Percentiles rank a stretch among this genome's conserved stretches.
Evolutionary conservation across 73 alveolate species (phyloP).

Genomic region (Tetrahymena borealis): DNA sequence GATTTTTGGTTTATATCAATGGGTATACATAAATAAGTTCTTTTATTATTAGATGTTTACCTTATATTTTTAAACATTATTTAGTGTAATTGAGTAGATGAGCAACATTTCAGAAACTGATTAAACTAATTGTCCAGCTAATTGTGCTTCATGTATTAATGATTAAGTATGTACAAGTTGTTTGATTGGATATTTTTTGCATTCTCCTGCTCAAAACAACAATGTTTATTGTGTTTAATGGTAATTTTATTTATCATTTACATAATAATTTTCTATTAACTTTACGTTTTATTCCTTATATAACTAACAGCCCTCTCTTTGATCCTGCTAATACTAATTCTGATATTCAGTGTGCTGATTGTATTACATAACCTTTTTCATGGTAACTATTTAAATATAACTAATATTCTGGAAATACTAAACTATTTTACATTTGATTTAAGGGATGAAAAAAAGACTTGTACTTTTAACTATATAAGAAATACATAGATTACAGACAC

Average conservation of each 20-base stretch:
- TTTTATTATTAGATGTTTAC: no score
- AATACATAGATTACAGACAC: background rate
- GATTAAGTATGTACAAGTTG: background rate
- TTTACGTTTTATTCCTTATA: no score
- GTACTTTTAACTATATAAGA: background rate
- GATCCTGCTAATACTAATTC: background rate
- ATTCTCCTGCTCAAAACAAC: background rate
- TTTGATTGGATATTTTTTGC: background rate
- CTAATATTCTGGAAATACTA: background rate
- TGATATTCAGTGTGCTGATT: background rate
- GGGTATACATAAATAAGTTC: no score
- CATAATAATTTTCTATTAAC: no score
- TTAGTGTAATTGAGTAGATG: no score
- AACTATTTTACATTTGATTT: background rate
- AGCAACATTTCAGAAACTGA: no score
- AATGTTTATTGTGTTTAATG: background rate
- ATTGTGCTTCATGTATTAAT: background rate
- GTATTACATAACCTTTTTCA: background rate
- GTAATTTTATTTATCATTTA: background rate
- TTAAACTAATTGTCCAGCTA: no score
- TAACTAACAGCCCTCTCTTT: background rate
- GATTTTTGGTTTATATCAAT: no score
- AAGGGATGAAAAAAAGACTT: background rate
- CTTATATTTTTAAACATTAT: no score
- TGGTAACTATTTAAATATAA: background rate